These are phyloP conservation scores for Houttuynia cordata DNA, from an alignment of 164 flowering plant genomes.

Conservation along the genomic window DNA sequence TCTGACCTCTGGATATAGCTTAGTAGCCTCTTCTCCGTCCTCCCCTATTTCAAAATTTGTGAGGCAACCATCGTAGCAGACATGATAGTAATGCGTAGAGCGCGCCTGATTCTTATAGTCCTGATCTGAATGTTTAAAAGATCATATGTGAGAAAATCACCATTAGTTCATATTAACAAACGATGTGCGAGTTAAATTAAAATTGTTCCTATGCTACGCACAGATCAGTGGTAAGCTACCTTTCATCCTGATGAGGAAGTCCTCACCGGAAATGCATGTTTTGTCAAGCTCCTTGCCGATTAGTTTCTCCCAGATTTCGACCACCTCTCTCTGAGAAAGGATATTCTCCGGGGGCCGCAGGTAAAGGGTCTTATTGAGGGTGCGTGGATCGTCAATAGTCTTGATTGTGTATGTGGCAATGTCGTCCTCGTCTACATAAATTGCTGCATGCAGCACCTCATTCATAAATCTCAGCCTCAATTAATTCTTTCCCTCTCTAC, in stretches of 20 bases:
- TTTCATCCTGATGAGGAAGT: slow-evolving; percentile 31
- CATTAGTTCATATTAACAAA: no score
- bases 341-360: slow-evolving; percentile 50
- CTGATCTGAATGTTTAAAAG: slow-evolving; percentile 19
- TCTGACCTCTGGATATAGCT: slow-evolving; percentile 57
- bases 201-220: no score
- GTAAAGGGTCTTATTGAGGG: slow-evolving; percentile 54
- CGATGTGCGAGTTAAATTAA: background rate
- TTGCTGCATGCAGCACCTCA: slow-evolving; percentile 32
- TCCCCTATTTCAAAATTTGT: slow-evolving; percentile 43
- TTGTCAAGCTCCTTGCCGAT: slow-evolving; percentile 38
- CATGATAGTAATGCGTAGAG: slow-evolving; percentile 51
- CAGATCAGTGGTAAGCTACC: no score
- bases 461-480: no score
- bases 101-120: slow-evolving; percentile 46
- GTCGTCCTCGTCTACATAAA: slow-evolving; percentile 54
- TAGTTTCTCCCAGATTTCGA: slow-evolving; percentile 51
- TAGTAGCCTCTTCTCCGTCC: slow-evolving; percentile 47
- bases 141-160: background rate
- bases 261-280: slow-evolving; percentile 23
- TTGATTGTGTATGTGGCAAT: slow-evolving; percentile 53
- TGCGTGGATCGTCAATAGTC: slow-evolving; percentile 53
- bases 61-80: slow-evolving; percentile 65
- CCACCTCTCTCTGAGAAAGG: slow-evolving; percentile 43
- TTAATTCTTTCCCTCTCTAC: no score